phyloP scores from a whole-genome alignment of 2,329 filamentous ascomycete species.

The Chaetomiaceae sp. region DNA sequence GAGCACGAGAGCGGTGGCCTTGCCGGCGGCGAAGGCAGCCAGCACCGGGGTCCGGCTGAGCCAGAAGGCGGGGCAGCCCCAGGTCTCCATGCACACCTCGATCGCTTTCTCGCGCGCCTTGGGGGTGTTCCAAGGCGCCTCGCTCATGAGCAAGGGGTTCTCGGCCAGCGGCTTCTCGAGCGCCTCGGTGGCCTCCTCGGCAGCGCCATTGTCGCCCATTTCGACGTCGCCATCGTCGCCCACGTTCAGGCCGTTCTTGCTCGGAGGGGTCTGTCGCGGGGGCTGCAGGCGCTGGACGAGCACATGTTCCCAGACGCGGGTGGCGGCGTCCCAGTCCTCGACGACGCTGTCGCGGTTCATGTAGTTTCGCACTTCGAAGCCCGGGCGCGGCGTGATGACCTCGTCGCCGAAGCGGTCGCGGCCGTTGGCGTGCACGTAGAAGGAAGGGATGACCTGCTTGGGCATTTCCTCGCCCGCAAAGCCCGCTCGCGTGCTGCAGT shows the following conservation, averaged over 20 bases:
- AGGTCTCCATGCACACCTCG: conserved; percentile 95
- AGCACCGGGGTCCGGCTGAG: conserved; percentile 83
- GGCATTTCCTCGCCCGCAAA: conserved; percentile 97
- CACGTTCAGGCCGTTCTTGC: conserved; percentile 70
- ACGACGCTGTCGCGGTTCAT: conserved; percentile 86
- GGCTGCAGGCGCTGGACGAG: conserved; percentile 85
- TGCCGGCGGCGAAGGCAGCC: conserved; percentile 86
- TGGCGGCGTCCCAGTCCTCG: conserved; percentile 91
- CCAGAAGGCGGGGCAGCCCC: conserved; percentile 94
- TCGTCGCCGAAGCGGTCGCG: conserved; percentile 82
- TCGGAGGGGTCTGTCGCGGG: conserved; percentile 61
- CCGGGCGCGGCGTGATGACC: conserved; percentile 68
- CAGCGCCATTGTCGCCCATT: conserved; percentile 45
- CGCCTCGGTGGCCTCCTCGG: conserved; percentile 41
- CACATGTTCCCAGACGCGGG: conserved; percentile 87
- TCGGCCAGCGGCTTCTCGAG: conserved; percentile 74
- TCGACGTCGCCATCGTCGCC: conserved; percentile 57
- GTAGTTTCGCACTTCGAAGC: conserved; percentile 84
- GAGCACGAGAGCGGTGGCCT: conserved; percentile 86
- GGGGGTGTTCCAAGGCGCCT: conserved; percentile 83
- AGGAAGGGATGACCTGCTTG: conserved; percentile 86
- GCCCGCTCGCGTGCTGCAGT: conserved; percentile 83
- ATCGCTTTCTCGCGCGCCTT: conserved; percentile 92
- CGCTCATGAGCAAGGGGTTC: conserved; percentile 87
- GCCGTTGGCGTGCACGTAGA: conserved; percentile 65